Base-by-base conservation (phyloP, 2,329 filamentous ascomycete genomes). In the Chaetoscypha palmicola region DNA sequence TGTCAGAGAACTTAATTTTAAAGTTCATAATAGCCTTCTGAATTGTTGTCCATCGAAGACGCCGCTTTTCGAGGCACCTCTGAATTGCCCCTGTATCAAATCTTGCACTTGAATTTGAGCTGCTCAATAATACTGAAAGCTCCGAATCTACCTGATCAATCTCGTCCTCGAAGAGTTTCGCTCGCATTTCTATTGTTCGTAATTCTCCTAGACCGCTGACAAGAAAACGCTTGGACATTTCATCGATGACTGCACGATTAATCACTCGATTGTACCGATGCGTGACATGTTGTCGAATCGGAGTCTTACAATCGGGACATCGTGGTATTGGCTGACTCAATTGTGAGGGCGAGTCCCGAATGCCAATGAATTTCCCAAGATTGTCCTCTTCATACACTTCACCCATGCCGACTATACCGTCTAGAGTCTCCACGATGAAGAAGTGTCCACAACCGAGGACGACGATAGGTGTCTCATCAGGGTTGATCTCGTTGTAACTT, bases 381-480 rank as follows among this genome's bases (percentile, higher is more conserved):
- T 11, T 17, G 28, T 41, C 28, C 12, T 21, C 10, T 4, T 41
- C 26, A 23, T 41, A 41, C 4, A 41, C 38, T 21, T 32, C 38
- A 3, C 16, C 12, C 38, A 41, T 41, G 11, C 28, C 28, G 16
- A 33, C 10, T 10, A 70, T 61, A 0, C 72, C 74, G 56, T 86
- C 82, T 62, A 86, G 71, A 1, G 67, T 77, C 22, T 69, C 66
- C 2, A 72, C 63, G 0, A 78, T 82, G 41, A 80, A 65, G 50
- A 83, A 71, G 55, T 87, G 82, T 0, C 77, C 77, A 47, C 81
- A 87, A 2, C 63, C 60, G 0, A 76, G 74, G 38, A 85, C 72
- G 16, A 86, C 69, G 48, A 76, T 76, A 0, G 83, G 82, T 0
- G 73, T 70, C 5, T 76, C 66, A 24, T 81, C 61, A 0, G 83